These are phyloP conservation scores for Colletotrichum eremochloae DNA, from an alignment of 2,329 filamentous ascomycete species.

Conservation along the genomic window DNA sequence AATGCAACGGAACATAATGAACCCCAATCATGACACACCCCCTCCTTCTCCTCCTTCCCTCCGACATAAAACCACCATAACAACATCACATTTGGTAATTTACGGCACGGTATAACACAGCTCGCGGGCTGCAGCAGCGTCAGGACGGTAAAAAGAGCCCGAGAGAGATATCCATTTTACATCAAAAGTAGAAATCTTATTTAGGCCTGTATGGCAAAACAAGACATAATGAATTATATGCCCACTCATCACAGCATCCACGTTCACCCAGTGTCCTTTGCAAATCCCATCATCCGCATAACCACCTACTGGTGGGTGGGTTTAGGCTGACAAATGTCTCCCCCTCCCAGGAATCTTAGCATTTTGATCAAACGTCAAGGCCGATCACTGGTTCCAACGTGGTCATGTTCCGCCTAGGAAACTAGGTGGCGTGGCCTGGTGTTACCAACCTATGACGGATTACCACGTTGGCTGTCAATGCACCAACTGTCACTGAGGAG, in stretches of 20 bases:
- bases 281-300: neutral
- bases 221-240: neutral
- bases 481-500: neutral
- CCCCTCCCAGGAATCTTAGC: neutral
- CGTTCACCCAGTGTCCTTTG: neutral
- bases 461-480: neutral
- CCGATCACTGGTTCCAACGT: neutral
- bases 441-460: neutral
- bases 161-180: constrained; percentile 18
- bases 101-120: neutral
- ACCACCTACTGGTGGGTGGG: neutral
- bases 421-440: neutral
- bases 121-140: too few species aligned
- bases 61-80: neutral
- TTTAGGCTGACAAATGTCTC: neutral
- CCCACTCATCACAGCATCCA: neutral
- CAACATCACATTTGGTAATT: neutral
- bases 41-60: neutral
- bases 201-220: neutral
- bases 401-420: too few species aligned
- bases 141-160: neutral
- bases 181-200: neutral
- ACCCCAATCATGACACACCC: constrained; percentile 3
- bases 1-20: constrained; percentile 16
- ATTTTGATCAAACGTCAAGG: neutral